phyloP scores from a whole-genome alignment of 2,329 filamentous ascomycete species.

The Botrytis aclada region DNA sequence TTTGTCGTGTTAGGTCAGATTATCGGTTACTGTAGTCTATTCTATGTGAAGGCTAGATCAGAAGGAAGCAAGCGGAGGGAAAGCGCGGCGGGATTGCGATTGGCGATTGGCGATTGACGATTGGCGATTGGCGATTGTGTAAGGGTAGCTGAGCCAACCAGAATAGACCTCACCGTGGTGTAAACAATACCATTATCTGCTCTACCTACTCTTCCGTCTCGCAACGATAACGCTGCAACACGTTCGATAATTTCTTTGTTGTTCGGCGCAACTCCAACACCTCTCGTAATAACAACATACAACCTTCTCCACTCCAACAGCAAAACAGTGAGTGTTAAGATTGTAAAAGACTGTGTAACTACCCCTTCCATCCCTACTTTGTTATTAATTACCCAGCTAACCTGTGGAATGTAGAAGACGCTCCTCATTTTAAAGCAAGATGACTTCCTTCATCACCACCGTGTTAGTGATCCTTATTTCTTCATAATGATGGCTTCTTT shows the following conservation, averaged over 20 bases:
- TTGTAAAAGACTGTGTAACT: background rate
- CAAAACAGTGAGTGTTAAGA: background rate
- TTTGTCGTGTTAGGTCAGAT: background rate
- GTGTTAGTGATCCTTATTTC: constrained; percentile 59
- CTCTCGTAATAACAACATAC: background rate
- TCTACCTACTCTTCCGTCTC: background rate
- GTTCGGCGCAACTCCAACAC: background rate
- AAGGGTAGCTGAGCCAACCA: constrained; percentile 15
- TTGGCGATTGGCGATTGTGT: background rate
- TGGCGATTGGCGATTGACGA: constrained; percentile 5
- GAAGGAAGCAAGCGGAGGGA: constrained; percentile 4
- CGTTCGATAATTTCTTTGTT: background rate
- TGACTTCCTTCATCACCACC: constrained; percentile 79
- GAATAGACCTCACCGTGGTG: background rate
- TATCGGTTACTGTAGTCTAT: constrained; percentile 5
- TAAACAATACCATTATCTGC: constrained; percentile 1
- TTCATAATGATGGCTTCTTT: constrained; percentile 38
- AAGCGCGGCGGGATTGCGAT: constrained; percentile 6
- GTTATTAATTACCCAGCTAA: constrained; percentile 31
- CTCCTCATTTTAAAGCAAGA: constrained; percentile 41
- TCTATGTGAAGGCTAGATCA: constrained; percentile 5
- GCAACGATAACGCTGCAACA: constrained; percentile 2
- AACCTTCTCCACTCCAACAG: background rate
- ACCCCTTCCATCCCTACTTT: background rate
- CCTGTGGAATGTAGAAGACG: constrained; percentile 31